Evolutionary conservation across 2,329 filamentous ascomycete genomes (phyloP), one percentile per base, ranked within the genome.

Genomic region (Leptoxyphium fumago): DNA sequence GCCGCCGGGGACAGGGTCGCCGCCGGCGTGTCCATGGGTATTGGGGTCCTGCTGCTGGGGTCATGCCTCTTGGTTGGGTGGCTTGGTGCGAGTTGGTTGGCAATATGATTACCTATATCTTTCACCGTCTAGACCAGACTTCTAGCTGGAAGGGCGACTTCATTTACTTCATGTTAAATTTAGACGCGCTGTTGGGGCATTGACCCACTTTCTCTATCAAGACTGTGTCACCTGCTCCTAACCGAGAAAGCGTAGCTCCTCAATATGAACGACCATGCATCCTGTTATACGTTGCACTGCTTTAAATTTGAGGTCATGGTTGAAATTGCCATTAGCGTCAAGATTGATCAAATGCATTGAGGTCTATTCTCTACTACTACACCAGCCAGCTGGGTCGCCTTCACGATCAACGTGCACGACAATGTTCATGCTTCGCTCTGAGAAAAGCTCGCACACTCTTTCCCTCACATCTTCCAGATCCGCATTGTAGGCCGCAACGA

Each of bases 361-460:
- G 7, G 7, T 26, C 21, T 36, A 36, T 36, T 40, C 13, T 18
- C 69, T 70, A 10, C 71, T 69, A 18, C 72, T 72, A 57, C 77
- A 80, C 76, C 76, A 80, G 55, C 77, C 80, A 45, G 68, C 64
- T 4, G 66, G 67, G 42, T 94, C 85, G 0, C 83, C 84, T 56
- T 94, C 86, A 40, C 81, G 71, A 63, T 95, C 89, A 1, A 94
- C 83, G 63, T 95, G 89, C 5, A 95, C 75, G 21, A 93, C 78
- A 10, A 87, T 77, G 55, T 94, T 80, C 64, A 95, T 82, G 38
- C 78, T 76, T 50, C 82, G 75, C 42, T 75, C 75, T 7, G 72
- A 65, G 17, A 94, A 68, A 52, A 87, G 91, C 38, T 76, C 72
- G 39, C 73, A 70, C 0, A 88, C 82, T n/a, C 87, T 73, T 47